phyloP scores from a whole-genome alignment of 257 asterid species.

The Nicotiana tabacum region DNA sequence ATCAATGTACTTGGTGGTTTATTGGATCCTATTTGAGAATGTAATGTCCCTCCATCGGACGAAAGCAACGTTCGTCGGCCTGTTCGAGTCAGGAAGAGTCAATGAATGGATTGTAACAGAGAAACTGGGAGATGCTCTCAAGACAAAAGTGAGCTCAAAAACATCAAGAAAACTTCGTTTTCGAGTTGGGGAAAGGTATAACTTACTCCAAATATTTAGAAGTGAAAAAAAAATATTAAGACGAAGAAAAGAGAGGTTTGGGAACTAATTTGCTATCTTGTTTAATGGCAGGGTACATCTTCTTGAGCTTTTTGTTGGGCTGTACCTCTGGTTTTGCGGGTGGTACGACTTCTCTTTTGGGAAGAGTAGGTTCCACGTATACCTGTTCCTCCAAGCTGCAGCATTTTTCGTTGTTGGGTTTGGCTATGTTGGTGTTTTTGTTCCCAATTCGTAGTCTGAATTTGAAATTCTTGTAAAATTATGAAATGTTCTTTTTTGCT shows the following conservation, averaged over 20 bases:
- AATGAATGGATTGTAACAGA: conserved; percentile 32
- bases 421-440: conserved; percentile 33
- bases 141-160: conserved; percentile 6
- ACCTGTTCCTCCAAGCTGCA: conserved; percentile 27
- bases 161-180: conserved; percentile 8
- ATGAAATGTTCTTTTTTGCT: neutral
- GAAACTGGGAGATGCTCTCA: conserved; percentile 27
- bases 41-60: conserved; percentile 33
- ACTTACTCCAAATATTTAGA: neutral
- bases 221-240: neutral
- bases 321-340: conserved; percentile 28
- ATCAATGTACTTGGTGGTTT: conserved; percentile 22
- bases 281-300: conserved; percentile 23
- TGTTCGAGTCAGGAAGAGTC: conserved; percentile 23
- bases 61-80: conserved; percentile 25
- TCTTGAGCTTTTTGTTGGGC: conserved; percentile 26
- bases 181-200: conserved; percentile 12
- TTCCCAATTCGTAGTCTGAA: conserved; percentile 14
- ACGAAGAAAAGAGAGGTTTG: neutral
- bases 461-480: neutral
- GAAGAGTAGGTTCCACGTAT: conserved; percentile 22
- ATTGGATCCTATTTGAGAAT: conserved; percentile 27
- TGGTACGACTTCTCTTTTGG: conserved; percentile 27
- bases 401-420: conserved; percentile 33
- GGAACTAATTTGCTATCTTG: neutral